Evolutionary conservation across 805 yeast species (phyloP).

Genomic region (Monosporozyma solicola): DNA sequence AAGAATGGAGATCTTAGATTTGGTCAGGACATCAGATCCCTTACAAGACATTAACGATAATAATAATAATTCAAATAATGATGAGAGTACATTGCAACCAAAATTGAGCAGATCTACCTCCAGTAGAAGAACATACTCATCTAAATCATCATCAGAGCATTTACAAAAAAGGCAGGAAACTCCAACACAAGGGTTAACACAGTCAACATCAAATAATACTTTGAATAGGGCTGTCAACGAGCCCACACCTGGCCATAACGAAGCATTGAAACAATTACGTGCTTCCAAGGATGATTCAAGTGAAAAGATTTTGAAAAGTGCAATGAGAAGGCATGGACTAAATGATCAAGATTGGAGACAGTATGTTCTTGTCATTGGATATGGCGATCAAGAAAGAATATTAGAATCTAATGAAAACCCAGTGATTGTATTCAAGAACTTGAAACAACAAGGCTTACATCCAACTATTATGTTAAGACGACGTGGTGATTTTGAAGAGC

Average conservation of each 20-base stretch:
- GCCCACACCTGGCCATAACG: slow-evolving; percentile 1
- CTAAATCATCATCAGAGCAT: not conserved
- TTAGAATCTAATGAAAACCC: slow-evolving; percentile 83
- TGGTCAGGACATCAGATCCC: slow-evolving; percentile 15
- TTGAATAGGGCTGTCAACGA: not conserved
- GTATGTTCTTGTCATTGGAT: slow-evolving; percentile 81
- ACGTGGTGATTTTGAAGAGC: slow-evolving; percentile 45
- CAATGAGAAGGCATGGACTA: slow-evolving; percentile 76
- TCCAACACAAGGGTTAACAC: not conserved
- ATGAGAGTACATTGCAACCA: not conserved
- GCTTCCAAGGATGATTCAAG: slow-evolving; percentile 91
- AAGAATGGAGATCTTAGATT: slow-evolving; percentile 25
- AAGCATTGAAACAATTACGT: slow-evolving; percentile 33
- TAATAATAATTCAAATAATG: not conserved
- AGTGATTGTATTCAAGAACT: slow-evolving; percentile 70
- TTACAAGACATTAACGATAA: not conserved
- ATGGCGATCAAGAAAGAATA: slow-evolving; percentile 83
- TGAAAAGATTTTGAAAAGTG: slow-evolving; percentile 76
- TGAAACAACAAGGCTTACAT: slow-evolving; percentile 75
- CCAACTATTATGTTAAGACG: slow-evolving; percentile 92
- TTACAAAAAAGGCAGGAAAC: not conserved
- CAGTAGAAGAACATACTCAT: not conserved
- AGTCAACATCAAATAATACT: not conserved
- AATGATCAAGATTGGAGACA: slow-evolving; percentile 76
- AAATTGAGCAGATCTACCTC: not conserved